phyloP scores from a whole-genome alignment of 805 yeast species.

The Cyberlindnera japonica region DNA sequence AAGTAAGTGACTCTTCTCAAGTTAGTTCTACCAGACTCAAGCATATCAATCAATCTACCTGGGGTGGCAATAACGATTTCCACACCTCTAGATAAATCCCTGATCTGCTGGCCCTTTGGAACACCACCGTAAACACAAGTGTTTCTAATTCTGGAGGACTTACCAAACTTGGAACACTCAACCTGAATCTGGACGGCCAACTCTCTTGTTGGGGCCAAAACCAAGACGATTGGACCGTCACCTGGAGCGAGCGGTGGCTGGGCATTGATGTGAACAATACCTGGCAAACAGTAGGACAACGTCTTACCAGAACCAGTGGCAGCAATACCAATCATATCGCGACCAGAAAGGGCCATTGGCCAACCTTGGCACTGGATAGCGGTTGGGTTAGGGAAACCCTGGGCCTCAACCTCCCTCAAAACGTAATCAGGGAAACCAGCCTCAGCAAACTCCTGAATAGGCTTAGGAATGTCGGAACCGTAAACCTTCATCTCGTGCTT shows the following conservation, averaged over 20 bases:
- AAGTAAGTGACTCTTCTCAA: conserved; percentile 93
- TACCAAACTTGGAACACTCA: conserved; percentile 94
- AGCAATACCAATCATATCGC: conserved; percentile 99
- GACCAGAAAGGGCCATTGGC: conserved; percentile 99
- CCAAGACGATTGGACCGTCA: conserved; percentile 96
- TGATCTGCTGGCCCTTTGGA: conserved; percentile 95
- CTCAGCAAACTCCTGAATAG: conserved; percentile 88
- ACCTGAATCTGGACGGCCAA: conserved; percentile 95
- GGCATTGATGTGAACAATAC: conserved; percentile 96
- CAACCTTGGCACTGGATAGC: conserved; percentile 99
- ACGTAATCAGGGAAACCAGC: conserved; percentile 98
- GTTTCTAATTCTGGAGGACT: conserved; percentile 89
- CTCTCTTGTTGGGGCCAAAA: conserved; percentile 98
- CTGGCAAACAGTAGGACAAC: conserved; percentile 92
- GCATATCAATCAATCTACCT: conserved; percentile 97
- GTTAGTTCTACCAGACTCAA: conserved; percentile 92
- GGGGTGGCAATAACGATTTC: conserved; percentile 98
- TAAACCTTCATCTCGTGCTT: conserved; percentile 80
- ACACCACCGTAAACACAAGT: conserved; percentile 99
- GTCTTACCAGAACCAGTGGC: conserved; percentile 99
- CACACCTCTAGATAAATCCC: conserved; percentile 92
- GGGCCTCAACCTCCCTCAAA: conserved; percentile 78
- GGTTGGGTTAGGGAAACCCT: conserved; percentile 93
- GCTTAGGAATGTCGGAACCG: conserved; percentile 90
- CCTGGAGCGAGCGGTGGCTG: conserved; percentile 92